phyloP scores from a whole-genome alignment of 139 green algal genomes.

The Yamagishiella unicocca region DNA sequence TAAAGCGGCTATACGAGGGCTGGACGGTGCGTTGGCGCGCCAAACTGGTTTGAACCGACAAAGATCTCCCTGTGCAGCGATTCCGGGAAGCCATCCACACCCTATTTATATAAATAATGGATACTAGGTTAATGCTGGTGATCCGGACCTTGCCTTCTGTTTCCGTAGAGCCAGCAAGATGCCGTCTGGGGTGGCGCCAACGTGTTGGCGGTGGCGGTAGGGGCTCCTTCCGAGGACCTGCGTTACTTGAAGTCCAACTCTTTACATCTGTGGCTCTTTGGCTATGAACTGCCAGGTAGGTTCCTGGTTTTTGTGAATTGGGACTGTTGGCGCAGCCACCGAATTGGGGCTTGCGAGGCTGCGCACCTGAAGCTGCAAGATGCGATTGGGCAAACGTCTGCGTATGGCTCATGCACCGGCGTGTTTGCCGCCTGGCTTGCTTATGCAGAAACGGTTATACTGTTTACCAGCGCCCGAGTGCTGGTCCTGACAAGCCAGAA shows the following conservation, averaged over 20 bases:
- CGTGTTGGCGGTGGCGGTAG: slow-evolving; percentile 57
- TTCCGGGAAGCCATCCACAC: too few species aligned
- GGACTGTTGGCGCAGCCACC: too few species aligned
- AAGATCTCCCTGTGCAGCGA: slow-evolving; percentile 8
- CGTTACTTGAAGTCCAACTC: slow-evolving; percentile 93
- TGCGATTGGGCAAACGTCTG: too few species aligned
- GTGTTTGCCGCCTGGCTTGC: neutral
- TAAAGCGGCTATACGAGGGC: slow-evolving; percentile 58
- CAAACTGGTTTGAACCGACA: neutral
- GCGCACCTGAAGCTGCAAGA: too few species aligned
- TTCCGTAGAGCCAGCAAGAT: slow-evolving; percentile 21
- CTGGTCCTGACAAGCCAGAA: slow-evolving; percentile 90
- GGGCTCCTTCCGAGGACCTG: slow-evolving; percentile 75
- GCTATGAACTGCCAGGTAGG: slow-evolving; percentile 91
- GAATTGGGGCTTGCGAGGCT: too few species aligned
- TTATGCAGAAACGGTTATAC: slow-evolving; percentile 89
- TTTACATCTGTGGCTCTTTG: slow-evolving; percentile 96
- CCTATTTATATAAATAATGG: too few species aligned
- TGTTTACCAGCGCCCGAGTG: slow-evolving; percentile 81
- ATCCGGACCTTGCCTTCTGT: neutral
- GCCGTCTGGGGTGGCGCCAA: slow-evolving; percentile 45
- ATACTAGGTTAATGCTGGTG: too few species aligned
- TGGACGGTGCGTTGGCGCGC: slow-evolving; percentile 50
- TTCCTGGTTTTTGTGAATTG: neutral
- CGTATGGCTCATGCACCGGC: too few species aligned